These are phyloP conservation scores for Nothopassalora personata DNA, from an alignment of 2,329 filamentous ascomycete species.

Conservation along the genomic window DNA sequence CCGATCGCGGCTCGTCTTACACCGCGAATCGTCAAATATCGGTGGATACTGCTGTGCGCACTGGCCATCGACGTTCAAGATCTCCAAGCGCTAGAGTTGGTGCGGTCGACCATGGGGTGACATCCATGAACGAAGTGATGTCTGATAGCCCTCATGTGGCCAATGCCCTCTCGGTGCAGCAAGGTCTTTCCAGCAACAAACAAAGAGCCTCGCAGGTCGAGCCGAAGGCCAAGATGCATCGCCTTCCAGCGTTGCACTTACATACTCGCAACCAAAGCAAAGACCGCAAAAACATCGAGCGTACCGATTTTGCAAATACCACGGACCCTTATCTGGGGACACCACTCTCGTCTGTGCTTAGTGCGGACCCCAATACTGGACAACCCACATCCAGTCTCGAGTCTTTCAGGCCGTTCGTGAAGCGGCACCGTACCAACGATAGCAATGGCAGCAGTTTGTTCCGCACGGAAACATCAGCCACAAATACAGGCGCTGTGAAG, in stretches of 20 bases:
- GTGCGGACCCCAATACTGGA: conserved; percentile 7
- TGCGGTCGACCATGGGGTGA: conserved; percentile 9
- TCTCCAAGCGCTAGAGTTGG: conserved; percentile 21
- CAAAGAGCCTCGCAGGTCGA: conserved; percentile 22
- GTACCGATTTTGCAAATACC: conserved; percentile 27
- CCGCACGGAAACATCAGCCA: conserved; percentile 22
- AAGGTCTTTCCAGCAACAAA: conserved; percentile 9
- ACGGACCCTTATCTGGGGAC: conserved; percentile 1
- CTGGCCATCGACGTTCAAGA: conserved; percentile 15
- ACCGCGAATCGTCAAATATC: conserved; percentile 19
- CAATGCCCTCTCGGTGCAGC: conserved; percentile 29
- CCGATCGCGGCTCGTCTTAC: conserved; percentile 4
- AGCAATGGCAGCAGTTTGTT: conserved; percentile 43
- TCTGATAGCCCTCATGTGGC: conserved; percentile 15
- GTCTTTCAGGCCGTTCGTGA: conserved; percentile 33
- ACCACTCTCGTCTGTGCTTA: conserved; percentile 14
- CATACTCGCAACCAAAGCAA: conserved; percentile 33
- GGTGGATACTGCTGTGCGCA: conserved; percentile 8
- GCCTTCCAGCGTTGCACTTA: conserved; percentile 35
- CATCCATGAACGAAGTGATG: conserved; percentile 13
- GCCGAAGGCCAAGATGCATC: conserved; percentile 35
- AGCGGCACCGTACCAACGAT: conserved; percentile 37
- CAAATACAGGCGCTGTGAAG: conserved; percentile 20
- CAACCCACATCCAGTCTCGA: conserved; percentile 29
- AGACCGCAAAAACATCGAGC: conserved; percentile 28